These are phyloP conservation scores for Torulaspora pretoriensis DNA, from an alignment of 1,139 yeast genomes.

Conservation along the genomic window DNA sequence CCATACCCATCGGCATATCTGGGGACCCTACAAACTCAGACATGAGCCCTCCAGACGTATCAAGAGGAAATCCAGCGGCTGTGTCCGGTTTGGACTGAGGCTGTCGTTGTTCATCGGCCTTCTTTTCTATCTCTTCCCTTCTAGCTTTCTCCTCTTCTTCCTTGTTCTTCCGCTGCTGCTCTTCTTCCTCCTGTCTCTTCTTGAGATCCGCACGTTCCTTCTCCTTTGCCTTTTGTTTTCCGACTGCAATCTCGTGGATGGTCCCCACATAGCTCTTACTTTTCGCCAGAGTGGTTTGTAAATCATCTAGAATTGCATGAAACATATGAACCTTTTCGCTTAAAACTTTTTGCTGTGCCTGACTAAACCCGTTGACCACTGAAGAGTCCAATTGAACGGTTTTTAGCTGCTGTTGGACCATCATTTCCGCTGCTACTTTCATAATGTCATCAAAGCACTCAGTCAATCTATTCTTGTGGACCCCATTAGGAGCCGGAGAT, in stretches of 20 bases:
- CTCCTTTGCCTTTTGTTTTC: slow-evolving; percentile 27
- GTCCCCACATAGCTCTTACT: slow-evolving; percentile 37
- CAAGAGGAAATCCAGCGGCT: slow-evolving; percentile 16
- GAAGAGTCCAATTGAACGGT: slow-evolving; percentile 33
- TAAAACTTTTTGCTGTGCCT: slow-evolving; percentile 25
- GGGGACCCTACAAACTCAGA: slow-evolving; percentile 16
- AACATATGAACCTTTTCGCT: slow-evolving; percentile 31
- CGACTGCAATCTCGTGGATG: slow-evolving; percentile 27
- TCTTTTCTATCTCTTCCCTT: slow-evolving; percentile 16
- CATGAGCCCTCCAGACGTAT: slow-evolving; percentile 22
- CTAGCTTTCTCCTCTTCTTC: slow-evolving; percentile 15
- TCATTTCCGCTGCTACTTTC: slow-evolving; percentile 32
- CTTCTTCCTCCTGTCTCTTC: slow-evolving; percentile 21
- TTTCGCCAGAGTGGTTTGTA: slow-evolving; percentile 37
- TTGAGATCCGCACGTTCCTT: slow-evolving; percentile 29
- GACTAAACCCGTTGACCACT: slow-evolving; percentile 29
- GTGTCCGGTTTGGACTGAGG: slow-evolving; percentile 6
- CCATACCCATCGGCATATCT: background rate
- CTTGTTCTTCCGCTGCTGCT: slow-evolving; percentile 20
- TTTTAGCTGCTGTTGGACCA: slow-evolving; percentile 36
- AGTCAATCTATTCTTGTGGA: slow-evolving; percentile 29
- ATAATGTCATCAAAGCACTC: slow-evolving; percentile 36
- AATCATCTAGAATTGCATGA: slow-evolving; percentile 38
- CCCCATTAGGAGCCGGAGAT: slow-evolving; percentile 6
- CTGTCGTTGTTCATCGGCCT: slow-evolving; percentile 16